A percentile compares a stretch with the other conserved stretches of the same genome.
Evolutionary conservation across 2,329 filamentous ascomycete species (phyloP).

Genomic region (Calonectria henricotiae): DNA sequence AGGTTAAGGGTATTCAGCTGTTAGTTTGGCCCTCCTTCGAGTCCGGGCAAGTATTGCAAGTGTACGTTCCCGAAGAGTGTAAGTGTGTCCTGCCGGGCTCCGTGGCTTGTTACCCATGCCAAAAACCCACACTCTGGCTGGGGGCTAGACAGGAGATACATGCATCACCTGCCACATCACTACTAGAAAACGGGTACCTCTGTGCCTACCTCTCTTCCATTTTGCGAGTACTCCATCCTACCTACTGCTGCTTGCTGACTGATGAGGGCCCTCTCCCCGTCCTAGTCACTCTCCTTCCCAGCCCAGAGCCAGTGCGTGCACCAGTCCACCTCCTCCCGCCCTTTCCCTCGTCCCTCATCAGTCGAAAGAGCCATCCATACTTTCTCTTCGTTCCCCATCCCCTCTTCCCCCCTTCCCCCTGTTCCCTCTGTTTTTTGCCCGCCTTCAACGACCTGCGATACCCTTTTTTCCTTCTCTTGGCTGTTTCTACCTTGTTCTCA

Average conservation of each 20-base stretch:
- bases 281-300: slow-evolving; percentile 34
- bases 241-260: slow-evolving; percentile 28
- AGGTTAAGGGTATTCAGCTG: slow-evolving; percentile 2
- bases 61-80: slow-evolving; percentile 22
- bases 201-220: slow-evolving; percentile 27
- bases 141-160: slow-evolving; percentile 28
- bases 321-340: slow-evolving; percentile 41
- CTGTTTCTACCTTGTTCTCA: slow-evolving; percentile 46
- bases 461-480: slow-evolving; percentile 48
- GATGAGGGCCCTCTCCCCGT: slow-evolving; percentile 19
- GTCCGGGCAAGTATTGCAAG: slow-evolving; percentile 9
- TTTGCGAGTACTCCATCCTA: slow-evolving; percentile 18
- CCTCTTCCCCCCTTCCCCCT: slow-evolving; percentile 31
- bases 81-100: slow-evolving; percentile 29
- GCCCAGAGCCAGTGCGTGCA: slow-evolving; percentile 29
- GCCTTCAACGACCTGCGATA: slow-evolving; percentile 47
- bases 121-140: slow-evolving; percentile 31
- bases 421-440: slow-evolving; percentile 46
- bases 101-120: slow-evolving; percentile 31
- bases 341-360: slow-evolving; percentile 50
- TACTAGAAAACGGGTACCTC: slow-evolving; percentile 8
- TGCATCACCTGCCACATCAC: slow-evolving; percentile 10
- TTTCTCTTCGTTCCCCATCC: slow-evolving; percentile 45
- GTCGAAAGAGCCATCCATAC: slow-evolving; percentile 53
- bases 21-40: slow-evolving; percentile 22